Base-by-base conservation (phyloP, 2,329 filamentous ascomycete species). In the Alternaria panax region DNA sequence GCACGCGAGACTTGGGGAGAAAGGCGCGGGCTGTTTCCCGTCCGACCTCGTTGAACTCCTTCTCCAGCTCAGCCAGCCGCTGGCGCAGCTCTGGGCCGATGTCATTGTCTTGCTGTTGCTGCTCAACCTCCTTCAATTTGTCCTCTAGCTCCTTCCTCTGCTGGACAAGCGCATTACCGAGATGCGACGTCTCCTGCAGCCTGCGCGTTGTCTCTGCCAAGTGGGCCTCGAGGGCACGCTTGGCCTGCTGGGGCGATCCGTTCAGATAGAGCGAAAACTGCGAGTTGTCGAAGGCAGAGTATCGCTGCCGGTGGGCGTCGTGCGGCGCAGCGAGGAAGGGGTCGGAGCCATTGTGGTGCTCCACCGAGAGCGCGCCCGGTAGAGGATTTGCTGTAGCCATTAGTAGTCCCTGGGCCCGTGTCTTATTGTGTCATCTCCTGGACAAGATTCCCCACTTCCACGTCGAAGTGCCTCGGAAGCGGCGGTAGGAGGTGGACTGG, bases 41-140 rank as follows among this genome's bases (percentile, higher is more conserved):
- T 12, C 93, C 93, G 46, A 98, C 89, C 74, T 97, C 93, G 76
- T 96, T 94, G 81, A 96, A 98, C 73, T 99, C 95, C 77, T 88
- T 92, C 78, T 99, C 95, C 60, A 99, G 88, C 64, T 96, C 93
- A 14, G 88, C 85, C 53, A 99, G 85, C 79, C 91, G 93, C 71
- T 90, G 86, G 60, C 91, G 91, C 70, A 99, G 82, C 66, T 97
- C 93, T 4, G 91, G 88, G 0, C 90, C 89, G 51, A 98, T 87
- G 63, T 97, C 91, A 24, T 87, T 87, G 67, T 95, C 74, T 54
- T 72, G 67, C 54, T 92, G 83, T 60, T 92, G 84, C 73, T 89
- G 87, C 70, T 96, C 92, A 3, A 99, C 89, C 73, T 98, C 93
- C 69, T 89, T 88, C 58, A 99, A 80, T 67, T 91, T 89, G 43